Evolutionary conservation across 139 green algal species (phyloP).

Genomic region (Chlorella sp.): DNA sequence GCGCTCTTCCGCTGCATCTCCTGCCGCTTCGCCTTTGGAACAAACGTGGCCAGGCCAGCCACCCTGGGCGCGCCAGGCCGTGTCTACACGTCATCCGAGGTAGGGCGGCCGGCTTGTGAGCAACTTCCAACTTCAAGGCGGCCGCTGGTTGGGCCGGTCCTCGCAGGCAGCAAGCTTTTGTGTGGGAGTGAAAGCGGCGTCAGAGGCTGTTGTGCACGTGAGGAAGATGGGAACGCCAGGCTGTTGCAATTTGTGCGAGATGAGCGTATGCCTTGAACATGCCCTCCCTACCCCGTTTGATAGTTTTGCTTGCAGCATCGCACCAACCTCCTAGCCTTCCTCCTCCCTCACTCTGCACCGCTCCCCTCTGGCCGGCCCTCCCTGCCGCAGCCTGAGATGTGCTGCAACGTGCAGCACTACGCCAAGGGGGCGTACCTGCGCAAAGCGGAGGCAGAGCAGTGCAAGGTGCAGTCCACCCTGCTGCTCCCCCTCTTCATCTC

Average conservation of each 20-base stretch:
- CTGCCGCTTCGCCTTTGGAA: conserved; percentile 64
- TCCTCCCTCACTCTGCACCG: too few relatives aligned
- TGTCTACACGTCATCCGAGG: conserved; percentile 54
- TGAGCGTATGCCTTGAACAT: neutral
- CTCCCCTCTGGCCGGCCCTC: too few relatives aligned
- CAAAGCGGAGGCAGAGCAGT: conserved; percentile 59
- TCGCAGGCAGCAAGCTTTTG: too few relatives aligned
- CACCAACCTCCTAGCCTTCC: neutral
- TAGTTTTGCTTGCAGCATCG: too few relatives aligned
- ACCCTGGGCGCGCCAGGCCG: conserved; percentile 57
- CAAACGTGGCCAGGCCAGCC: conserved; percentile 29
- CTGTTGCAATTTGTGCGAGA: too few relatives aligned
- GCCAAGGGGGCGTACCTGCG: conserved; percentile 53
- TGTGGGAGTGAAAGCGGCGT: too few relatives aligned
- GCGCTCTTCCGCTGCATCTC: conserved; percentile 68
- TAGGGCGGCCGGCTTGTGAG: conserved; percentile 1
- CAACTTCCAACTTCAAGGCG: neutral
- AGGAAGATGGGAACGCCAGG: too few relatives aligned
- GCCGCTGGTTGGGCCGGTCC: neutral
- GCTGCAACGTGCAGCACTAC: conserved; percentile 67
- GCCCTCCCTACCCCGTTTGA: too few relatives aligned
- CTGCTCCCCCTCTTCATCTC: conserved; percentile 59
- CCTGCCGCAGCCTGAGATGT: conserved; percentile 60
- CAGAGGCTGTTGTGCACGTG: too few relatives aligned
- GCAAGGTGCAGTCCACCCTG: conserved; percentile 59